These are phyloP conservation scores for Aspergillus ruber DNA, from an alignment of 2,329 filamentous ascomycete genomes.

Conservation along the genomic window DNA sequence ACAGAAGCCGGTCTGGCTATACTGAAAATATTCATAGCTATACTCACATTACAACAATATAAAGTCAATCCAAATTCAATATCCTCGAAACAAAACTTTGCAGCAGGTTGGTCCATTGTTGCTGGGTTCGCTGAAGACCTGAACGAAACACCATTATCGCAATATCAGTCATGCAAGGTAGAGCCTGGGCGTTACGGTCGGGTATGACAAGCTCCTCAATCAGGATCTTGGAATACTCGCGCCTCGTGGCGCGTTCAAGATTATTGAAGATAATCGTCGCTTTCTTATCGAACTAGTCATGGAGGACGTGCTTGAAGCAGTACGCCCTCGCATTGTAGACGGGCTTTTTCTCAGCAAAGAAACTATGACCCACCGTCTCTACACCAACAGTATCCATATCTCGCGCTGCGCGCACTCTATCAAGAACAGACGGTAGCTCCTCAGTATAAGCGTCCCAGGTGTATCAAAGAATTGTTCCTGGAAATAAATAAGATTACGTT, in stretches of 20 bases:
- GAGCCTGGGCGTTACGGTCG: slow-evolving; percentile 12
- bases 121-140: slow-evolving; percentile 16
- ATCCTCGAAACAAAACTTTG: slow-evolving; percentile 12
- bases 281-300: slow-evolving; percentile 27
- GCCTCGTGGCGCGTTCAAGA: slow-evolving; percentile 15
- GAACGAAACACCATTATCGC: slow-evolving; percentile 21
- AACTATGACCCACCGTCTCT: slow-evolving; percentile 9
- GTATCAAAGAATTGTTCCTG: slow-evolving; percentile 25
- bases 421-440: slow-evolving; percentile 37
- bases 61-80: slow-evolving; percentile 6
- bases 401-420: slow-evolving; percentile 11
- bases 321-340: slow-evolving; percentile 21
- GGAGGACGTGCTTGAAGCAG: slow-evolving; percentile 26
- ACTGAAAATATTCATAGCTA: too few species aligned
- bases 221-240: slow-evolving; percentile 18
- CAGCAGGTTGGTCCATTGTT: slow-evolving; percentile 13
- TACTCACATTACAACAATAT: background rate
- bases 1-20: too few species aligned
- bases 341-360: slow-evolving; percentile 10
- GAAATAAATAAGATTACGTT: slow-evolving; percentile 35
- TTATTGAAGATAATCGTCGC: slow-evolving; percentile 15
- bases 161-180: slow-evolving; percentile 17
- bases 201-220: slow-evolving; percentile 22
- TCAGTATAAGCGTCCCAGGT: slow-evolving; percentile 41
- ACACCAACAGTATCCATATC: slow-evolving; percentile 6